These are phyloP conservation scores for Globisporangium megalacanthum DNA, from an alignment of 352 stramenopile species.

Conservation along the genomic window DNA sequence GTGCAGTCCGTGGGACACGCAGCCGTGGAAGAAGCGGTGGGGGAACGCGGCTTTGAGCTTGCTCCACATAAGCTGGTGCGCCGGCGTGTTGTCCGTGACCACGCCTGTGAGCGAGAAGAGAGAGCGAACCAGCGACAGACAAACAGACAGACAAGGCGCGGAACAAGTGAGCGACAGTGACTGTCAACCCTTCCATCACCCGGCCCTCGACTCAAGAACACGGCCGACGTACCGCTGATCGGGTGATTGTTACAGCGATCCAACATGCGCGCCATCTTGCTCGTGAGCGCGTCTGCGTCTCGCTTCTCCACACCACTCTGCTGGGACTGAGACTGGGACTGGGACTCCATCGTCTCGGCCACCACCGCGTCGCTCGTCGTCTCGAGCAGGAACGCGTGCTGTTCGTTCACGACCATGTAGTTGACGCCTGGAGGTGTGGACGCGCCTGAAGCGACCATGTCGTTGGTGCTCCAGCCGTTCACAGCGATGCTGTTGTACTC, in stretches of 20 bases:
- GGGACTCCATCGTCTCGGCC: background rate
- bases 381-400: slow-evolving; percentile 9
- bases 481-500: slow-evolving; percentile 12
- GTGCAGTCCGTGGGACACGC: slow-evolving; percentile 19
- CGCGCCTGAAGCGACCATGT: background rate
- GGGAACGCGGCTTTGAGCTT: slow-evolving; percentile 19
- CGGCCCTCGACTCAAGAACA: background rate
- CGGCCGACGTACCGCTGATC: slow-evolving; percentile 9
- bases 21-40: slow-evolving; percentile 23
- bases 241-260: background rate
- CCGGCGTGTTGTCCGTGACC: slow-evolving; percentile 20
- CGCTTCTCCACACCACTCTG: background rate
- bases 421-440: background rate
- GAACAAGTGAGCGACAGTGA: background rate
- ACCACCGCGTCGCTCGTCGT: background rate
- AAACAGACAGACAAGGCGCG: background rate
- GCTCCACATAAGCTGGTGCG: slow-evolving; percentile 17
- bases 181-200: background rate
- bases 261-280: slow-evolving; percentile 13
- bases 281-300: slow-evolving; percentile 5
- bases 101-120: slow-evolving; percentile 3
- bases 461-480: slow-evolving; percentile 17
- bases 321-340: background rate
- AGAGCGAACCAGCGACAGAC: background rate
- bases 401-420: slow-evolving; percentile 11